phyloP scores from a whole-genome alignment of 345 rosid species.

The Mallotus nudiflorus region DNA sequence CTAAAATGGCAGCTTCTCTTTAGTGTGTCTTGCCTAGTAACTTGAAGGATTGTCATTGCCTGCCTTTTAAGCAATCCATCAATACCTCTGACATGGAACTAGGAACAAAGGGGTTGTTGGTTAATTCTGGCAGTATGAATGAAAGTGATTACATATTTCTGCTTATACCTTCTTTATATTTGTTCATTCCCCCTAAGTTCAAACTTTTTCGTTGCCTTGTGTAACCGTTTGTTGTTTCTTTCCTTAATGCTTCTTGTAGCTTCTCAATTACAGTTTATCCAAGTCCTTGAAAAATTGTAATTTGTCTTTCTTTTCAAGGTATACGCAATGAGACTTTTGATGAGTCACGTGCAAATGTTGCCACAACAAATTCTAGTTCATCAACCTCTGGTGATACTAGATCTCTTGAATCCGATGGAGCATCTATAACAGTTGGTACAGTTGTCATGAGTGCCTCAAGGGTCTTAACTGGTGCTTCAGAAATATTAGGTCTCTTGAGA shows the following conservation, averaged over 20 bases:
- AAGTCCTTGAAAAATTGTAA: slow-evolving; percentile 17
- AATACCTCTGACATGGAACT: not conserved
- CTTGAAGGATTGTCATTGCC: not conserved
- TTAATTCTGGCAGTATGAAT: not conserved
- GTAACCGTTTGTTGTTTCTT: not conserved
- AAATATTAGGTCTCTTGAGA: slow-evolving; percentile 75
- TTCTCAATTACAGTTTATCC: slow-evolving; percentile 7
- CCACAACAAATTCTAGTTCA: slow-evolving; percentile 52
- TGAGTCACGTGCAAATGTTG: slow-evolving; percentile 62
- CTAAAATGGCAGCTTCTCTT: not conserved
- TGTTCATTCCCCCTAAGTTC: slow-evolving; percentile 5
- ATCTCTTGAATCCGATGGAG: slow-evolving; percentile 64
- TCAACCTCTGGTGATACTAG: slow-evolving; percentile 49
- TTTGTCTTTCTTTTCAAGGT: slow-evolving; percentile 61
- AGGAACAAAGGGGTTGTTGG: not conserved
- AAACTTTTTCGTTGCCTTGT: not conserved
- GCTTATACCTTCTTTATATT: not conserved
- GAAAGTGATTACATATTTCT: not conserved
- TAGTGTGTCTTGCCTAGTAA: not conserved
- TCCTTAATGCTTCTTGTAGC: slow-evolving; percentile 5
- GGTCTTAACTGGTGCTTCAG: slow-evolving; percentile 64
- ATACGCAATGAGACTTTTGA: slow-evolving; percentile 66
- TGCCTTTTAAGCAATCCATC: not conserved
- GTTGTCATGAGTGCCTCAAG: slow-evolving; percentile 44
- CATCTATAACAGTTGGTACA: slow-evolving; percentile 49